Evolutionary conservation across 106 monocot species (phyloP), one percentile per base, ranked within the genome.

Genomic region (Allium fistulosum): DNA sequence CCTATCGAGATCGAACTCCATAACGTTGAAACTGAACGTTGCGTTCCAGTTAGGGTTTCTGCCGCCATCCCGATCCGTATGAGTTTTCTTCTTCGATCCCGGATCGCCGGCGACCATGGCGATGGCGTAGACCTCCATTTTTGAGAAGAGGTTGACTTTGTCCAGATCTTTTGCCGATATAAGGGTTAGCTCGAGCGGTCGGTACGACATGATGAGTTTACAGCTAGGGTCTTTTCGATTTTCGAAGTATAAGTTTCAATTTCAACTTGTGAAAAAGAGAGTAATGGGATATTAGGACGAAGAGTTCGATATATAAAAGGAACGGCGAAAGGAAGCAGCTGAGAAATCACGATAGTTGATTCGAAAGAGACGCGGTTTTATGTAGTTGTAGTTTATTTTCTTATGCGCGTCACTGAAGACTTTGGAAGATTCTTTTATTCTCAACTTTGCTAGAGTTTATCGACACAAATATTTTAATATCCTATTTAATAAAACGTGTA

Each of bases 161-260:
- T 80, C 82, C 49, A 94, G 90, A 56, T 94, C 90, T 78, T 85
- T 87, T 59, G 84, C 90, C 6, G 94, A 94, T 71, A 94, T 85
- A 37, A 90, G 67, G 26, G 84, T 90, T 27, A 94, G 10, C 60
- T 94, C 84, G 4, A 93, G 78, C 8, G 88, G 62, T 28, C 80
- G 48, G 59, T 76, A 74, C 51, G 84, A 80, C 87, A 81, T 88
- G 55, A 74, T 18, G 45, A 12, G 37, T 37, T 55, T 11, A 55
- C 13, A 55, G 3, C 53, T 55, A 55, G 53, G 53, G 53, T 55
- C 15, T 55, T 15, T 55, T 12, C 13, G 53, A 37, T 37, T 37
- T 37, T 37, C 5, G 37, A 37, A 37, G 37, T 5, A 37, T 5
- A 5, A 37, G 37, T 37, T 37, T 37, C 37, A 37, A 37, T 37